Percentiles rank a stretch among this genome's conserved stretches.
Conservation (phyloP, 1,284 basidiomycete species). For the Boletus mariae region DNA sequence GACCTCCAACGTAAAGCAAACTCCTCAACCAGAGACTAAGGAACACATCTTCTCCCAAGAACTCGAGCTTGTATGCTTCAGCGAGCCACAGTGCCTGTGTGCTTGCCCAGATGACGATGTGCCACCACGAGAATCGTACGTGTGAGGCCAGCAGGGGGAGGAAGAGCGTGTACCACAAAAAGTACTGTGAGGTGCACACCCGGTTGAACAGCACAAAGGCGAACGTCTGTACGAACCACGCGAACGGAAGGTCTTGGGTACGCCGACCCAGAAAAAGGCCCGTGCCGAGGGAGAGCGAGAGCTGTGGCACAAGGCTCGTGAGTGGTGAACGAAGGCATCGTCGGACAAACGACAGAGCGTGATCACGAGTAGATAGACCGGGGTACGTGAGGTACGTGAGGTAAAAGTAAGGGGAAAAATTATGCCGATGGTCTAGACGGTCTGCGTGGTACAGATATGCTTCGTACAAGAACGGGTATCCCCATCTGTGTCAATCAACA, state of each 20-base stretch:
- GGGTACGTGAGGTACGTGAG: constrained; percentile 83
- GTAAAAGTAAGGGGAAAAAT: constrained; percentile 98
- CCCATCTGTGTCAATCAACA: constrained; percentile 66
- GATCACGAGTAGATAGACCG: constrained; percentile 21
- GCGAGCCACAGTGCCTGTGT: constrained; percentile 84
- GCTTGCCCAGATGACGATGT: constrained; percentile 67
- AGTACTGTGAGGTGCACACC: constrained; percentile 98
- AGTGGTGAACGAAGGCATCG: constrained; percentile 57
- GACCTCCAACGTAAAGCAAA: constrained; percentile 69
- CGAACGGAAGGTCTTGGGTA: constrained; percentile 61
- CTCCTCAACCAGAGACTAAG: constrained; percentile 74
- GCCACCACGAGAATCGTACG: constrained; percentile 49
- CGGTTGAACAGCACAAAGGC: constrained; percentile 96
- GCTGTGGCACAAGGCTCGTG: constrained; percentile 72
- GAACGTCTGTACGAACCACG: constrained; percentile 90
- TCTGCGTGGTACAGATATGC: constrained; percentile 92
- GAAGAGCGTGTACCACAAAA: constrained; percentile 95
- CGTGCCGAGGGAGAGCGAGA: constrained; percentile 60
- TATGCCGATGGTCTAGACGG: constrained; percentile 93
- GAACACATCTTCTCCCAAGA: constrained; percentile 73
- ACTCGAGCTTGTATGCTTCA: constrained; percentile 87
- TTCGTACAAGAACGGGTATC: constrained; percentile 86
- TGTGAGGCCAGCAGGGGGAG: constrained; percentile 79
- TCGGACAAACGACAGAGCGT: constrained; percentile 43
- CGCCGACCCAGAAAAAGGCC: constrained; percentile 63